Evolutionary conservation across 352 stramenopile species (phyloP).

Genomic region (Phytophthora tubulina): DNA sequence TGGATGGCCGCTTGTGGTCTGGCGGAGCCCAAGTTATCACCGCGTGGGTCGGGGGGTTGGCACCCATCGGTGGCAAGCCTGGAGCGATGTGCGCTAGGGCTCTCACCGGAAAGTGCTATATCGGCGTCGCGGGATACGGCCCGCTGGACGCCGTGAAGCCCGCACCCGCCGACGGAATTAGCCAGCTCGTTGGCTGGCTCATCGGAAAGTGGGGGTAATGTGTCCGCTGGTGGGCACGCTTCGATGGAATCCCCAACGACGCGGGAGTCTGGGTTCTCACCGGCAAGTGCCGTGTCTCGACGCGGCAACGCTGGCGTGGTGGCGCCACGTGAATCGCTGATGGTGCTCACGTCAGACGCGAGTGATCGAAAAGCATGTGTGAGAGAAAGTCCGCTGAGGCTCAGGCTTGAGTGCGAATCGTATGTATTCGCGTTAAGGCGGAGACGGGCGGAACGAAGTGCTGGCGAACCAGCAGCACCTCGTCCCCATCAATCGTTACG

Average conservation of each 20-base stretch:
- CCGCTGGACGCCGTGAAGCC: no score
- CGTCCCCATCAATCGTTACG: not conserved
- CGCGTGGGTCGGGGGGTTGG: no score
- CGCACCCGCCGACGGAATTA: not conserved
- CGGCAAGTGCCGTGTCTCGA: not conserved
- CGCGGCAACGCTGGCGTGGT: not conserved
- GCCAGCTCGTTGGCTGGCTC: not conserved
- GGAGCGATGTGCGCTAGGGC: not conserved
- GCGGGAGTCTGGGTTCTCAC: not conserved
- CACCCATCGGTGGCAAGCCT: no score
- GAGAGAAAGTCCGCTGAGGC: not conserved
- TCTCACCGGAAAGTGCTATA: not conserved
- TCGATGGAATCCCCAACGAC: not conserved
- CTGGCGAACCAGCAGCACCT: not conserved
- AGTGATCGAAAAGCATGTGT: no score
- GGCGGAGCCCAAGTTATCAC: no score
- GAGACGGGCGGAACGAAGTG: not conserved
- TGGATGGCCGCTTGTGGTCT: no score
- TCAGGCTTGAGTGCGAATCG: not conserved
- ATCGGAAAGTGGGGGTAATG: not conserved
- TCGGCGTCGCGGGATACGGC: not conserved
- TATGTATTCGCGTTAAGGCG: conserved; percentile 5
- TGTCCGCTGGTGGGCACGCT: not conserved
- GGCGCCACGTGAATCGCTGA: no score
- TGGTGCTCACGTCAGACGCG: not conserved